Base-by-base conservation (phyloP, 768 basidiomycete species). In the Exidia glandulosa region DNA sequence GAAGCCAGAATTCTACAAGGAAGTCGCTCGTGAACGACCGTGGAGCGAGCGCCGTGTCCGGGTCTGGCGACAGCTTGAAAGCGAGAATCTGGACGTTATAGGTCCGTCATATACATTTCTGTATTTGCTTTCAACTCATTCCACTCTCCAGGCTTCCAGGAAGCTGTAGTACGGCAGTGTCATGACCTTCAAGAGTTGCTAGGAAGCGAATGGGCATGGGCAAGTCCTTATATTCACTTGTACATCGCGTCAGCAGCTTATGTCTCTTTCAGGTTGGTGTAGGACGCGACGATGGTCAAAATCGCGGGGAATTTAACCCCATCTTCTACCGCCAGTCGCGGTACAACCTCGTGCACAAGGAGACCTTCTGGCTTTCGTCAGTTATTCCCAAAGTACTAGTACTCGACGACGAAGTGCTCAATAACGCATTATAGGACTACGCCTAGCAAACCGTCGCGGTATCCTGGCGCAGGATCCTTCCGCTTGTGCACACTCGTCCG, bases 361-460 rank as follows among this genome's bases (percentile, higher is more conserved):
- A 81, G 62, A 77, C 76, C 5, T 83, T 83, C 68, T 83, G 81
- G 81, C 73, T 81, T 32, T 81, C 81, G 78, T 79, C 66, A 62
- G 78, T 69, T 27, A 30, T 14, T n/a, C 3, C n/a, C 29, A 16
- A 13, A 12, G n/a, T 57, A 12, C n/a, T 27, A 32, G 25, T 36
- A 27, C 23, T 31, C 48, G 6, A 50, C 36, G 31, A 31, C 19
- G 56, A 59, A 14, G 5, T 34, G 19, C 19, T 3, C 55, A 79
- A 79, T 13, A 67, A 77, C 57, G 76, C 75, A n/a, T n/a, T n/a
- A n/a, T n/a, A n/a, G n/a, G n/a, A n/a, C n/a, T n/a, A n/a, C n/a
- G 1, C 81, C 81, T 0, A 79, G 79, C 62, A 68, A 72, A 25
- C 76, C 79, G 3, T 81, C 81, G 16, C 73, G 62, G 52, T 81